Evolutionary conservation across 345 rosid genomes (phyloP).

Genomic region (Orychophragmus violaceus): DNA sequence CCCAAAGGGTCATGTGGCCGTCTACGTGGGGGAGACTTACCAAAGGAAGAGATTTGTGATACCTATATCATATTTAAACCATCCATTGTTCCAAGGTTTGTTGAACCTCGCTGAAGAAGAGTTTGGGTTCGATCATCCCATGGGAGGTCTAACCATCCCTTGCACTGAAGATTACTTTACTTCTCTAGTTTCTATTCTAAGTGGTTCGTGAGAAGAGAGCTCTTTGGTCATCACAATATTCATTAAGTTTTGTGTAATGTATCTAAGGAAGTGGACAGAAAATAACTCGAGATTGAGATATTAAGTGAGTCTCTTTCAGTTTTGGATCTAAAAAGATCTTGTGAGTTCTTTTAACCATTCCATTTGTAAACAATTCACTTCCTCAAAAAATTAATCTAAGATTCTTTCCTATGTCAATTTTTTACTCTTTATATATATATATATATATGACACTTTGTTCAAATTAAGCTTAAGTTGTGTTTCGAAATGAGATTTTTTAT

Average conservation of each 20-base stretch:
- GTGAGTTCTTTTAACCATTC: constrained; percentile 19
- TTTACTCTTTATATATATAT: neutral
- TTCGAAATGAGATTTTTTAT: neutral
- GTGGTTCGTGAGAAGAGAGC: constrained; percentile 29
- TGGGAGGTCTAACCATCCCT: constrained; percentile 77
- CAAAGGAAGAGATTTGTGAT: constrained; percentile 54
- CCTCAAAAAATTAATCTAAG: neutral
- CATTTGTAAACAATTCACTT: constrained; percentile 22
- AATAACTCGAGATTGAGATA: constrained; percentile 42
- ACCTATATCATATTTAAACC: constrained; percentile 64
- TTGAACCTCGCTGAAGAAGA: constrained; percentile 63
- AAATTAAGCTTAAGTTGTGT: no score
- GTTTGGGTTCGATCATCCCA: constrained; percentile 78
- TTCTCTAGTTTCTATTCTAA: constrained; percentile 42
- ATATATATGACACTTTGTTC: neutral
- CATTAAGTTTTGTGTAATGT: neutral
- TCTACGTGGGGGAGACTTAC: constrained; percentile 35
- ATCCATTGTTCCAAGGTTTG: constrained; percentile 56
- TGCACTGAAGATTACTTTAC: constrained; percentile 64
- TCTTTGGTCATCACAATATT: neutral
- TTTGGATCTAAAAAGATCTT: constrained; percentile 10
- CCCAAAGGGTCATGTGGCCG: constrained; percentile 39
- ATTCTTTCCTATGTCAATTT: neutral
- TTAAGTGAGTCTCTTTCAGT: constrained; percentile 16
- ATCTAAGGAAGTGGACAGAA: constrained; percentile 17